These are phyloP conservation scores for Chrysoporthe deuterocubensis DNA, from an alignment of 2,329 filamentous ascomycete species.

Conservation along the genomic window DNA sequence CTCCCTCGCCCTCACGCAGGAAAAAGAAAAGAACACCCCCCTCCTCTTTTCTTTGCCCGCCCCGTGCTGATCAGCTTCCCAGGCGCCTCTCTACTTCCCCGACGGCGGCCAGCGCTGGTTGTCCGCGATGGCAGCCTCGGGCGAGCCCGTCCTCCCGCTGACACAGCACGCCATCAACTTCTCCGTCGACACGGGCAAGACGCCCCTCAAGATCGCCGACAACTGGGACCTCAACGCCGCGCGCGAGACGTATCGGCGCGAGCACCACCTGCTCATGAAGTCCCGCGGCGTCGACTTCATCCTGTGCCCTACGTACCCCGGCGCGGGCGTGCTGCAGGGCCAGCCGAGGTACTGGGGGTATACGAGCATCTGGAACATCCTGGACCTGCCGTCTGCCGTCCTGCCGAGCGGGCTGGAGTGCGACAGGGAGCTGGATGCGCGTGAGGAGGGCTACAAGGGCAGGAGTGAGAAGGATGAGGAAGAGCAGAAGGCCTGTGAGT, in stretches of 20 bases:
- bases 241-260: slow-evolving; percentile 24
- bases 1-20: too few species aligned
- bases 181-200: slow-evolving; percentile 11
- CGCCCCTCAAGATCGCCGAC: slow-evolving; percentile 19
- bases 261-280: slow-evolving; percentile 27
- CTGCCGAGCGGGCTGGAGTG: slow-evolving; percentile 30
- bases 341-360: slow-evolving; percentile 31
- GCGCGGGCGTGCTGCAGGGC: slow-evolving; percentile 26
- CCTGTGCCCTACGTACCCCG: slow-evolving; percentile 24
- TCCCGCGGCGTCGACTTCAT: slow-evolving; percentile 28
- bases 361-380: slow-evolving; percentile 33
- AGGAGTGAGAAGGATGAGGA: slow-evolving; percentile 21
- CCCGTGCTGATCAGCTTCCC: neutral
- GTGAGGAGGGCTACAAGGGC: slow-evolving; percentile 19
- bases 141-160: slow-evolving; percentile 29
- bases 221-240: slow-evolving; percentile 22
- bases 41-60: neutral
- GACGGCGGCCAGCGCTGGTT: slow-evolving; percentile 23
- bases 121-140: slow-evolving; percentile 20
- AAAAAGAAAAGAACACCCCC: too few species aligned
- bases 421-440: slow-evolving; percentile 19
- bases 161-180: slow-evolving; percentile 28
- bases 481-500: slow-evolving; percentile 26
- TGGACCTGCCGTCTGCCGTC: slow-evolving; percentile 31
- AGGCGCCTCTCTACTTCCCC: slow-evolving; percentile 16